Evolutionary conservation across 352 stramenopile genomes (phyloP).

Genomic region (Pythium phragmitis): DNA sequence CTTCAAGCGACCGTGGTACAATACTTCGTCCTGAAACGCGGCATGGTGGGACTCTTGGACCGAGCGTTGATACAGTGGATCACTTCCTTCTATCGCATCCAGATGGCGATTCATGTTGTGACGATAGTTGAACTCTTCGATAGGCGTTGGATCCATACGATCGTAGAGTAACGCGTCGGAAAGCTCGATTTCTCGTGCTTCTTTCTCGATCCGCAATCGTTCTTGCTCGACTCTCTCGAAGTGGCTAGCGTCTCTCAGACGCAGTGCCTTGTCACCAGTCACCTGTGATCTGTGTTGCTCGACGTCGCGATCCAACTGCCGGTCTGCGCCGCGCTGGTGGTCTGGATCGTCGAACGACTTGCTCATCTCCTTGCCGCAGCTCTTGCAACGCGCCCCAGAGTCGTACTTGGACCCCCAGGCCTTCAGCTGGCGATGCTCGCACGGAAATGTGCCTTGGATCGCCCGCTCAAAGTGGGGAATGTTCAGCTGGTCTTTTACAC

Average conservation of each 20-base stretch:
- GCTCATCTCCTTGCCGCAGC: constrained; percentile 68
- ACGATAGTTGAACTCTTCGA: constrained; percentile 71
- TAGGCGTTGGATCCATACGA: constrained; percentile 51
- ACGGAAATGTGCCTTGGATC: constrained; percentile 41
- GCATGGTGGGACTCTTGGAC: constrained; percentile 55
- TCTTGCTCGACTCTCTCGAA: constrained; percentile 55
- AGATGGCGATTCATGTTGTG: constrained; percentile 53
- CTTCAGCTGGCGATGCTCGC: constrained; percentile 61
- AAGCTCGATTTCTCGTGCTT: constrained; percentile 51
- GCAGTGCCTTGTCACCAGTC: constrained; percentile 38
- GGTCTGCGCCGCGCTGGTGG: constrained; percentile 44
- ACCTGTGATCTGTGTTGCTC: constrained; percentile 46
- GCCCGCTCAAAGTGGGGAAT: constrained; percentile 62
- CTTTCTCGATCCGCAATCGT: constrained; percentile 68
- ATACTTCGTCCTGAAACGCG: constrained; percentile 56
- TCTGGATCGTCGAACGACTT: constrained; percentile 54
- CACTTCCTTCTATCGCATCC: constrained; percentile 29
- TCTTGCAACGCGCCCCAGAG: constrained; percentile 54
- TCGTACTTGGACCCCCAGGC: constrained; percentile 67
- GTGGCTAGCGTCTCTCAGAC: constrained; percentile 38
- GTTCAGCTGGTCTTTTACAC: constrained; percentile 33
- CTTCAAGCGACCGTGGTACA: constrained; percentile 64
- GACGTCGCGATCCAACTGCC: constrained; percentile 50
- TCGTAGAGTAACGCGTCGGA: constrained; percentile 61
- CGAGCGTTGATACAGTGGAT: constrained; percentile 49